These are phyloP conservation scores for Osmanthus fragrans DNA, from an alignment of 257 asterid species.

Conservation along the genomic window DNA sequence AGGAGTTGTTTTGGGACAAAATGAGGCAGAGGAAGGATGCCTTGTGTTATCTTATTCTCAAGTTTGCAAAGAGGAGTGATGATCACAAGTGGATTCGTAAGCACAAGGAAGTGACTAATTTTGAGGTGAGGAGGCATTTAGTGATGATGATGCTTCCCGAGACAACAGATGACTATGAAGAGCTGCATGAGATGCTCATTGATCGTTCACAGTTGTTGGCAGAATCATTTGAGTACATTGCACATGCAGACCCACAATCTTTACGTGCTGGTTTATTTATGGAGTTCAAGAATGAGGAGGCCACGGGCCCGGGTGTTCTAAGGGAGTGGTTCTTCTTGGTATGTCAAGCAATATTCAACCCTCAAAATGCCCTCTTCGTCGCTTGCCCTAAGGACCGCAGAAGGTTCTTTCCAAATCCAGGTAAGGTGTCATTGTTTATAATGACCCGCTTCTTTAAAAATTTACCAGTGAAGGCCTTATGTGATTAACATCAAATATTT, in stretches of 20 bases:
- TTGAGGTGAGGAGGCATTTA: slow-evolving; percentile 82
- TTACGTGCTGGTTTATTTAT: slow-evolving; percentile 82
- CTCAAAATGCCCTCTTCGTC: slow-evolving; percentile 85
- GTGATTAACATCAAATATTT: not conserved
- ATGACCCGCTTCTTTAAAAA: not conserved
- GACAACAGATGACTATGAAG: slow-evolving; percentile 81
- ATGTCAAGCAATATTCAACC: slow-evolving; percentile 85
- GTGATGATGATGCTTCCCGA: slow-evolving; percentile 83
- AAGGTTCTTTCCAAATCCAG: slow-evolving; percentile 97
- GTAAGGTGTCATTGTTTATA: slow-evolving; percentile 33
- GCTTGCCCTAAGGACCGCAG: slow-evolving; percentile 94
- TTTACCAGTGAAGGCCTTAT: not conserved
- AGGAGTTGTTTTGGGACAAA: slow-evolving; percentile 60
- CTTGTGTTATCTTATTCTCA: slow-evolving; percentile 59
- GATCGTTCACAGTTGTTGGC: slow-evolving; percentile 80
- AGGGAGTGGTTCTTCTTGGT: slow-evolving; percentile 97
- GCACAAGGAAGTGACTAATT: slow-evolving; percentile 73
- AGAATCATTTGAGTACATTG: slow-evolving; percentile 80
- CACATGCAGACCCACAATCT: slow-evolving; percentile 54
- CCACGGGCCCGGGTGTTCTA: slow-evolving; percentile 97
- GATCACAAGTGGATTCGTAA: slow-evolving; percentile 77
- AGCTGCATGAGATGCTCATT: slow-evolving; percentile 90
- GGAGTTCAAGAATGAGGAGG: slow-evolving; percentile 98
- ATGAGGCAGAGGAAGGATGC: slow-evolving; percentile 62
- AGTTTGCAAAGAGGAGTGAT: slow-evolving; percentile 65